phyloP scores from a whole-genome alignment of 805 yeast genomes.

The Suhomyces prunicola region DNA sequence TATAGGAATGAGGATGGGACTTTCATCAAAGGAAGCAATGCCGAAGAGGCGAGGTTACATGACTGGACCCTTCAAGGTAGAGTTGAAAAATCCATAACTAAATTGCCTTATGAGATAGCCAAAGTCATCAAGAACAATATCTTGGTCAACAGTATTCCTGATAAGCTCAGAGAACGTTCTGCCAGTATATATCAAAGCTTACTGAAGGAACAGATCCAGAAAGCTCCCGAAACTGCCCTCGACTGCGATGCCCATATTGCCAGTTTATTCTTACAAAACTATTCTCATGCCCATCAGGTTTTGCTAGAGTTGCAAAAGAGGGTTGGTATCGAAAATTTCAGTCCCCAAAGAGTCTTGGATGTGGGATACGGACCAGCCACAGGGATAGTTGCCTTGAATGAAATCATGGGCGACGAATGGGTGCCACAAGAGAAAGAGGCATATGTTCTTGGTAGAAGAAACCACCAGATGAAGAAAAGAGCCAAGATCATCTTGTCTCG shows the following conservation, averaged over 20 bases:
- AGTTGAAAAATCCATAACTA: slow-evolving; percentile 48
- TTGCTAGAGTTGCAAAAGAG: slow-evolving; percentile 62
- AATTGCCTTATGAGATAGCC: slow-evolving; percentile 56
- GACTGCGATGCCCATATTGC: slow-evolving; percentile 82
- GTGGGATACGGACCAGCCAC: slow-evolving; percentile 91
- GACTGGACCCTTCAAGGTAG: slow-evolving; percentile 57
- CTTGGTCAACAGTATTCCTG: slow-evolving; percentile 58
- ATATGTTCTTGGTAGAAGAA: slow-evolving; percentile 60
- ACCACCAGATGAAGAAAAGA: slow-evolving; percentile 66
- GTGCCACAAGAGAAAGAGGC: slow-evolving; percentile 64
- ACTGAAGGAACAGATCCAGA: slow-evolving; percentile 52
- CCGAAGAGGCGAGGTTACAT: slow-evolving; percentile 55
- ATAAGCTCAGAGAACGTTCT: slow-evolving; percentile 57
- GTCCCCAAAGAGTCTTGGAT: slow-evolving; percentile 68
- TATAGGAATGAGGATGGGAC: slow-evolving; percentile 41
- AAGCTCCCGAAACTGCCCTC: slow-evolving; percentile 35
- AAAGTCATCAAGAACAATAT: slow-evolving; percentile 64
- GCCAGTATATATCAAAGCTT: slow-evolving; percentile 53
- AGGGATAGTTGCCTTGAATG: slow-evolving; percentile 85
- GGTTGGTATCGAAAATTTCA: slow-evolving; percentile 48
- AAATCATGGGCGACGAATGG: slow-evolving; percentile 66
- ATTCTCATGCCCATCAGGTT: slow-evolving; percentile 64
- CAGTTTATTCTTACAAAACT: slow-evolving; percentile 76
- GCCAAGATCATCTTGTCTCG: slow-evolving; percentile 75
- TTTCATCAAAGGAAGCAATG: slow-evolving; percentile 39